Conservation (phyloP, 208 protist species). For the Naegleria lovaniensis region DNA sequence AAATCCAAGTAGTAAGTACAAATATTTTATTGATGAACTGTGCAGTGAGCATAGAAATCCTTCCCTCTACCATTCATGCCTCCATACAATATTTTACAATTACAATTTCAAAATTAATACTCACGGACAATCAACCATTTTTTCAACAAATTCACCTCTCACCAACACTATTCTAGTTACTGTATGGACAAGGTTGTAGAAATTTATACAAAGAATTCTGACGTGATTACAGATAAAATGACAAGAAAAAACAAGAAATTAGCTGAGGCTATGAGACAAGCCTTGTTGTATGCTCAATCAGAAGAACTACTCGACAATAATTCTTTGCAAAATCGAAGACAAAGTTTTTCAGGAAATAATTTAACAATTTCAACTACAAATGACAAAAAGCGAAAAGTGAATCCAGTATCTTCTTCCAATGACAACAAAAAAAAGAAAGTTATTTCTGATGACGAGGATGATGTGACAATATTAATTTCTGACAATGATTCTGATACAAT, state of each 20-base stretch:
- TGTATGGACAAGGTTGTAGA: neutral
- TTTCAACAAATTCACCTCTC: too few relatives aligned
- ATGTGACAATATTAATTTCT: neutral
- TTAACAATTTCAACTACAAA: neutral
- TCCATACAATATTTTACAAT: too few relatives aligned
- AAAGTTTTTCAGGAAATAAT: neutral
- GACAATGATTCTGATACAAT: neutral
- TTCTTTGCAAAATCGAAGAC: neutral
- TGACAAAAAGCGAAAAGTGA: neutral
- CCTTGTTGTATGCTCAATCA: neutral
- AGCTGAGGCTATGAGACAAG: neutral
- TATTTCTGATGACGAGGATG: neutral
- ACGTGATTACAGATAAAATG: neutral
- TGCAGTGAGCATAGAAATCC: too few relatives aligned
- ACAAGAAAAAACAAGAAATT: neutral
- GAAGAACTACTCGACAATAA: neutral
- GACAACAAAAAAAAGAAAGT: neutral
- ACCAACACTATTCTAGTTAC: neutral
- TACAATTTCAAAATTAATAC: too few relatives aligned
- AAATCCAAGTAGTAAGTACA: neutral
- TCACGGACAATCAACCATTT: too few relatives aligned
- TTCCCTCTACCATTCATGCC: too few relatives aligned
- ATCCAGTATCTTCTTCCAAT: neutral
- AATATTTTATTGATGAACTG: neutral
- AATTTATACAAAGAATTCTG: neutral